These are phyloP conservation scores for Pythium plurisporium DNA, from an alignment of 352 stramenopile genomes.

Conservation along the genomic window DNA sequence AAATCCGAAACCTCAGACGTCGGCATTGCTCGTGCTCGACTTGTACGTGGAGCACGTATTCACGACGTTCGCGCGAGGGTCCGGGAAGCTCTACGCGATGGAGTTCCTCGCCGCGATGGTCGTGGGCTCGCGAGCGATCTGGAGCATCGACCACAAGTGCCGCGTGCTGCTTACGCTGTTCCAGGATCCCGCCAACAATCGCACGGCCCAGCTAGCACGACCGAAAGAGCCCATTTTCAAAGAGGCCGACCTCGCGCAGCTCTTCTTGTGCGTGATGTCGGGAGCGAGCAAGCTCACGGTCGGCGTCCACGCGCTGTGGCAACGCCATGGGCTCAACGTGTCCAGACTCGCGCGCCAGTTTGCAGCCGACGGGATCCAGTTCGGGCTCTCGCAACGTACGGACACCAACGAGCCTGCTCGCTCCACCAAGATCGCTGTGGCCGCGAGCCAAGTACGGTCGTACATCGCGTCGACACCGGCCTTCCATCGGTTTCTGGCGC, in stretches of 20 bases:
- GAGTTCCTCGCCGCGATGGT: slow-evolving; percentile 61
- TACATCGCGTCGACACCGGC: slow-evolving; percentile 34
- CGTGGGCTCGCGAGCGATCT: slow-evolving; percentile 58
- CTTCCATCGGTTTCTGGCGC: slow-evolving; percentile 40
- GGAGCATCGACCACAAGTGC: slow-evolving; percentile 52
- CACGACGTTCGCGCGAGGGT: slow-evolving; percentile 33
- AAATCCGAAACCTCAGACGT: slow-evolving; percentile 1
- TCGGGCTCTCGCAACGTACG: not conserved
- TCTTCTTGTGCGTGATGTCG: slow-evolving; percentile 59
- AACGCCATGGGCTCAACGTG: slow-evolving; percentile 21
- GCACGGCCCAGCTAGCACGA: too few relatives aligned
- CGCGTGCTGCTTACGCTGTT: slow-evolving; percentile 52
- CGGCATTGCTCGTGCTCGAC: slow-evolving; percentile 32
- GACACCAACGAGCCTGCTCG: not conserved
- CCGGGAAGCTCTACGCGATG: slow-evolving; percentile 38
- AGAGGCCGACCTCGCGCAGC: slow-evolving; percentile 43
- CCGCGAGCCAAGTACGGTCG: slow-evolving; percentile 25
- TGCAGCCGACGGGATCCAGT: slow-evolving; percentile 17
- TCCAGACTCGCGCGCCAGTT: slow-evolving; percentile 19
- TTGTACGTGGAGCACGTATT: slow-evolving; percentile 61
- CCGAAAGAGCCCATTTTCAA: slow-evolving; percentile 33
- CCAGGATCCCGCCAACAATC: slow-evolving; percentile 29
- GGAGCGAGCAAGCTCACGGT: slow-evolving; percentile 46
- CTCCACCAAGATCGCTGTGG: not conserved
- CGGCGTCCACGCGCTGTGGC: slow-evolving; percentile 41